phyloP scores from a whole-genome alignment of 345 rosid species.

The Populus alba region DNA sequence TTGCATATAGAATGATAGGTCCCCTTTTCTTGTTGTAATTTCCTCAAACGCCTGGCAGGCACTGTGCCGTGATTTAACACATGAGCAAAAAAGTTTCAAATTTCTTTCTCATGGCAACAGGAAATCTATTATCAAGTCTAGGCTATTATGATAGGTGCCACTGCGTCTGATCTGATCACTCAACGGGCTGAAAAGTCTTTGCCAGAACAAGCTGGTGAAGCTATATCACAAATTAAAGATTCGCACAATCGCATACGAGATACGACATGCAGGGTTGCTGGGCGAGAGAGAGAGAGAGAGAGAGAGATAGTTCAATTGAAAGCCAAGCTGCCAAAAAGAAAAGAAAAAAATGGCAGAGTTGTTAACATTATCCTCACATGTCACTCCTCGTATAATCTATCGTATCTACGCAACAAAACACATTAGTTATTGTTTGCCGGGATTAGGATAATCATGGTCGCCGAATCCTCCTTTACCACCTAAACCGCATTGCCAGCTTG shows the following conservation, averaged over 20 bases:
- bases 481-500: slow-evolving; percentile 4
- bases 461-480: neutral
- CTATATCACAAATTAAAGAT: neutral
- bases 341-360: neutral
- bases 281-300: neutral
- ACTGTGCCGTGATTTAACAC: neutral
- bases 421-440: neutral
- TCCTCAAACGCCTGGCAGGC: neutral
- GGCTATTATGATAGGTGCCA: neutral
- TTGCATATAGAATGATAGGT: neutral
- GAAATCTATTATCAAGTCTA: neutral
- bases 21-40: neutral
- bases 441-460: neutral
- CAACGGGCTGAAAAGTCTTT: neutral
- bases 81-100: neutral
- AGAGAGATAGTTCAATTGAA: no score
- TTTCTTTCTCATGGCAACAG: neutral
- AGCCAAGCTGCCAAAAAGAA: no score
- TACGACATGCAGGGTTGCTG: neutral
- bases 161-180: neutral
- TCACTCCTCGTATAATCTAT: no score
- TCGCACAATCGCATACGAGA: neutral
- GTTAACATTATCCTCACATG: neutral
- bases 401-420: neutral
- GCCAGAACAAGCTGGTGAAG: neutral